These are phyloP conservation scores for Isoetes taiwanensis DNA, from an alignment of 75 land plant species.

Conservation along the genomic window DNA sequence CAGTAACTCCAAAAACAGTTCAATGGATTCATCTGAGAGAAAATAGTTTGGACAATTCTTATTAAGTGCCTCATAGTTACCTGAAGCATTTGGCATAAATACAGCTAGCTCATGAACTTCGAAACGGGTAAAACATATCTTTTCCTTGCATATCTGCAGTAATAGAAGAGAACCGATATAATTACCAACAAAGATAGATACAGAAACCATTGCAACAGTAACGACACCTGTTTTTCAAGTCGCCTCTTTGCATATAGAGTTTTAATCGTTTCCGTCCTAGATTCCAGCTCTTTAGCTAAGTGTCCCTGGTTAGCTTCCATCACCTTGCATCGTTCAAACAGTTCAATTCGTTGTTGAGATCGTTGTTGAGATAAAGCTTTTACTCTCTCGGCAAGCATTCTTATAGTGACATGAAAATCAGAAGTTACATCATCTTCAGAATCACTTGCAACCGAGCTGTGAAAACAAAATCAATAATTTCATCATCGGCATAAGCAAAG, in stretches of 20 bases:
- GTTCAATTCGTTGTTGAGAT: constrained; percentile 58
- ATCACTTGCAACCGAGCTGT: constrained; percentile 25
- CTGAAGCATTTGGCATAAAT: constrained; percentile 65
- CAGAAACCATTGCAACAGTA: too few species aligned
- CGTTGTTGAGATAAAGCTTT: constrained; percentile 36
- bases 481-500: too few species aligned
- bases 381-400: constrained; percentile 70
- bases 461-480: too few species aligned
- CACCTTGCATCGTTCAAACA: constrained; percentile 44
- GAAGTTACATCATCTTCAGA: constrained; percentile 50
- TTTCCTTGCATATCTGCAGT: constrained; percentile 78
- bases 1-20: constrained; percentile 70
- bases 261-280: constrained; percentile 56
- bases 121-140: constrained; percentile 73
- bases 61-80: constrained; percentile 87
- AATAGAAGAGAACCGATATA: too few species aligned
- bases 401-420: constrained; percentile 59
- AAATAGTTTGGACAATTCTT: constrained; percentile 73
- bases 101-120: constrained; percentile 94
- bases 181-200: too few species aligned
- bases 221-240: constrained; percentile 94
- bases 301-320: constrained; percentile 49
- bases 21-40: constrained; percentile 86
- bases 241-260: constrained; percentile 67
- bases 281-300: constrained; percentile 58